Percentiles rank a stretch among this genome's conserved stretches.
Evolutionary conservation across 371 early-diverging fungal species (phyloP).

Genomic region (Cladochytrium tenue): DNA sequence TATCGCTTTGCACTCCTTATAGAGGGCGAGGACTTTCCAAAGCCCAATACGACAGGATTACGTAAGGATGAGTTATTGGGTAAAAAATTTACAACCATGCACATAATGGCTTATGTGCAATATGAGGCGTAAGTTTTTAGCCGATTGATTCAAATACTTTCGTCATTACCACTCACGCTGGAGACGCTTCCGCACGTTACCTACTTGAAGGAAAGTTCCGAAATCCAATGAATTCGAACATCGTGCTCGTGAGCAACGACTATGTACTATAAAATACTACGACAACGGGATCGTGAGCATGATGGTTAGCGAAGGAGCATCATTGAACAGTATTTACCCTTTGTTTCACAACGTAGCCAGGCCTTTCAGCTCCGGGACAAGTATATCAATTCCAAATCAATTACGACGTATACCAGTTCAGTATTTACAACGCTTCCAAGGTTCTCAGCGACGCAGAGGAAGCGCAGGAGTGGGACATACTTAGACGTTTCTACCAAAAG

Average conservation of each 20-base stretch:
- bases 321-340: too few relatives aligned
- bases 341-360: too few relatives aligned
- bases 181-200: neutral
- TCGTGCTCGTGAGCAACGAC: slow-evolving; percentile 23
- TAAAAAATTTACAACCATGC: slow-evolving; percentile 26
- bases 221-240: neutral
- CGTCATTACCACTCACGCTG: neutral
- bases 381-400: slow-evolving; percentile 32
- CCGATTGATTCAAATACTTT: neutral
- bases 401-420: slow-evolving; percentile 37
- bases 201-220: slow-evolving; percentile 7
- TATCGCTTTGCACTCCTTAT: too few relatives aligned
- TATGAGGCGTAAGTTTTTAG: slow-evolving; percentile 12
- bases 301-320: slow-evolving; percentile 22
- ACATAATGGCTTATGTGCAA: slow-evolving; percentile 36
- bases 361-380: slow-evolving; percentile 3
- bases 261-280: slow-evolving; percentile 39
- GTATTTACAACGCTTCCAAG: slow-evolving; percentile 32
- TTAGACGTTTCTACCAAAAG: slow-evolving; percentile 27
- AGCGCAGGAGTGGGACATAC: slow-evolving; percentile 40
- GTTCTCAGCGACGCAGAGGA: slow-evolving; percentile 29
- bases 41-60: too few relatives aligned
- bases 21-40: too few relatives aligned
- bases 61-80: slow-evolving; percentile 12
- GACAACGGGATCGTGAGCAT: slow-evolving; percentile 33